phyloP scores from a whole-genome alignment of 169 alveolate species.

The Plasmodium adleri region DNA sequence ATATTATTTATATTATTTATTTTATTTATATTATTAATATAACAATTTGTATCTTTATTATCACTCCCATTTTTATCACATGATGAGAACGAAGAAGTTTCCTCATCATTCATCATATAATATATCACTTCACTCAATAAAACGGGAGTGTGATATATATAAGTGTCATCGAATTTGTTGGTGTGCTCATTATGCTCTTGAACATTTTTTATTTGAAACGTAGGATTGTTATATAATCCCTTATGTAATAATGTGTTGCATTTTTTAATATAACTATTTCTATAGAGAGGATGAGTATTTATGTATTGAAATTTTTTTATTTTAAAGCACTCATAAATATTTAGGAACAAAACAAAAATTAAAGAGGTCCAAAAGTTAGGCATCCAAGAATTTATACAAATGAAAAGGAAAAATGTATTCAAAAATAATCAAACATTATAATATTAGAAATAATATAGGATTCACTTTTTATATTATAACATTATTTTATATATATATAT shows the following conservation, averaged over 20 bases:
- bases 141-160: constrained; percentile 73
- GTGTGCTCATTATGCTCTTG: constrained; percentile 4
- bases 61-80: no score
- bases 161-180: constrained; percentile 26
- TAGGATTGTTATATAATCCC: background rate
- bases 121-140: constrained; percentile 48
- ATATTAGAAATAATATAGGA: background rate
- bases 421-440: constrained; percentile 7
- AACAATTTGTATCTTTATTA: no score
- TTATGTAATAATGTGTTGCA: background rate
- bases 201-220: background rate
- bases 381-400: background rate
- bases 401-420: background rate
- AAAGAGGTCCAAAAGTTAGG: background rate
- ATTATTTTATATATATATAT: background rate
- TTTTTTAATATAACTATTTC: background rate
- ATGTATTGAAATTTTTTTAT: constrained; percentile 1
- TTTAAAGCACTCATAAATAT: constrained; percentile 13
- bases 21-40: no score
- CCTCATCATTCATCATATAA: background rate
- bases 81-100: no score
- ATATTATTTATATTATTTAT: no score
- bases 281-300: background rate
- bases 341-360: background rate
- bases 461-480: background rate